Conservation (phyloP, 805 yeast species). For the Millerozyma miso region DNA sequence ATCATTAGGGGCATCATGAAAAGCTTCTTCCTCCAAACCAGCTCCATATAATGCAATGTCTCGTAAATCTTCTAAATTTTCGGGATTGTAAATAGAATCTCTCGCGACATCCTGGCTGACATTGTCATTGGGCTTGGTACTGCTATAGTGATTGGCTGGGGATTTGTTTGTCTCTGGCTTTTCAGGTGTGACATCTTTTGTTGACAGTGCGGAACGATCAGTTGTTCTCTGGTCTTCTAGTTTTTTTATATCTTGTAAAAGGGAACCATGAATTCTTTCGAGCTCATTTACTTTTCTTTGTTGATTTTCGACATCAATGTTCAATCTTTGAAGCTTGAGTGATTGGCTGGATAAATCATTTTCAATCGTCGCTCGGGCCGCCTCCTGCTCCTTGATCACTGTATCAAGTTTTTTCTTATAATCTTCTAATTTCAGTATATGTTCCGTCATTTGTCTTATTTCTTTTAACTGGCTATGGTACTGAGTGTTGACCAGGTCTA, state of each 20-base stretch:
- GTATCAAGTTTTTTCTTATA: conserved; percentile 15
- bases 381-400: conserved; percentile 16
- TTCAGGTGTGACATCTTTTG: background rate
- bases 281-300: conserved; percentile 9
- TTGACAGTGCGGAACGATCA: background rate
- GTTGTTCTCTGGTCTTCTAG: background rate
- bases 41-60: conserved; percentile 38
- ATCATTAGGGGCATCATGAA: background rate
- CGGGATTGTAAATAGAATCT: conserved; percentile 16
- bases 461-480: conserved; percentile 17
- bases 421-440: conserved; percentile 13
- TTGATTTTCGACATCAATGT: conserved; percentile 11
- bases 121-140: background rate
- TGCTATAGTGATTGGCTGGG: background rate
- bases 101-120: conserved; percentile 5
- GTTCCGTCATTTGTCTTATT: conserved; percentile 16
- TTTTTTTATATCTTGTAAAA: background rate
- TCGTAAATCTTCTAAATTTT: conserved; percentile 31
- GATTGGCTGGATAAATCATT: conserved; percentile 18
- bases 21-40: conserved; percentile 19
- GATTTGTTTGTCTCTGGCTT: background rate
- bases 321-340: conserved; percentile 14
- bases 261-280: background rate
- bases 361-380: conserved; percentile 18
- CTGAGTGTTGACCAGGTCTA: conserved; percentile 8